Evolutionary conservation across 1,139 yeast genomes (phyloP), one percentile per base, ranked within the genome.

Genomic region (Yamadazyma taylorii): DNA sequence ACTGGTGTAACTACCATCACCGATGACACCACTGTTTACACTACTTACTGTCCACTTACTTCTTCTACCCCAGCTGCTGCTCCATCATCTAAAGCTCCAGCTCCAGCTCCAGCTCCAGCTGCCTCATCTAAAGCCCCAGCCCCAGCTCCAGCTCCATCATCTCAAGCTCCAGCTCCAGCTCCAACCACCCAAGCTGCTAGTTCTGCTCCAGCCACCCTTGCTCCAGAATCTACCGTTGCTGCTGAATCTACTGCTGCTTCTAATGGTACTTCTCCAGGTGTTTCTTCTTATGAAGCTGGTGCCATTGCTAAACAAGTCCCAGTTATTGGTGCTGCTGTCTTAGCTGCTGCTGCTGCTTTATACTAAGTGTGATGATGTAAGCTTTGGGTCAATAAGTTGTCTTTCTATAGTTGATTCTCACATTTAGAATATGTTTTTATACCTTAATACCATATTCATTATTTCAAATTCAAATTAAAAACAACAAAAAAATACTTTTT

Each of bases 41-140:
- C 59, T 46, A 50, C 60, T 38, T 54, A 52, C 56, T 51, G 57
- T 38, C 59, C 60, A 41, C 30, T 54, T 15, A 32, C 37, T 17
- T 23, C 31, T 22, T 24, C 43, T 31, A 33, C 35, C 15, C 25
- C 40, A 13, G 28, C 41, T 32, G 29, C 48, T 24, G 39, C 30
- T 28, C 24, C 40, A 25, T 29, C 31, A 16, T 34, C 32, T 17
- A n/a, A 37, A 24, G 28, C 39, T 24, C 33, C 39, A 25, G 37
- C 36, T 29, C 24, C 40, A 16, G 35, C 16, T 16, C 25, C 25
- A 24, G 25, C 34, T 15, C 23, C 28, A 22, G 26, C 35, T 12
- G 38, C 40, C 21, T 35, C 40, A 30, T 39, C 48, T 33, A 23
- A 47, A 15, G 41, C 38, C 34, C 38, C 47, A 33, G 39, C 40